Conservation (phyloP, 192 early-diverging fungal species). For the Podila clonocystis region DNA sequence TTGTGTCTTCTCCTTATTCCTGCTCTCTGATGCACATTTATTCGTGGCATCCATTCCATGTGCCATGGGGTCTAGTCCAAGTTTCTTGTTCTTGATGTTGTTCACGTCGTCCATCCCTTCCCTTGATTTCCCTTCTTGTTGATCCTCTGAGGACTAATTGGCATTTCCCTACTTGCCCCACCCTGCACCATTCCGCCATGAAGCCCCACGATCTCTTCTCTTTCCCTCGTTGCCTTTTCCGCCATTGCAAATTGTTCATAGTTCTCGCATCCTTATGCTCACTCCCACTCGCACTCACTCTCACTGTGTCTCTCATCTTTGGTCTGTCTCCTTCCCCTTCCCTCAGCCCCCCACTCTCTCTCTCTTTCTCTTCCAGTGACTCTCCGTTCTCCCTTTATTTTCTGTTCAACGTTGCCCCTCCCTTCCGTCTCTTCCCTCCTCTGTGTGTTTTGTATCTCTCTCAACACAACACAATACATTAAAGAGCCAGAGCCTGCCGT, state of each 20-base stretch:
- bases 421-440: neutral
- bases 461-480: too few relatives aligned
- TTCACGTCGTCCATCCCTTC: neutral
- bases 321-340: neutral
- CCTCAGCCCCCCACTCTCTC: neutral
- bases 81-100: too few relatives aligned
- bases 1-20: neutral
- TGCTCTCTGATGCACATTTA: neutral
- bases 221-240: neutral
- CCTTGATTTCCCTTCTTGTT: neutral
- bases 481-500: too few relatives aligned
- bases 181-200: neutral
- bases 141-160: neutral
- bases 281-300: neutral
- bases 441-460: too few relatives aligned
- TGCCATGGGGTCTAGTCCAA: too few relatives aligned
- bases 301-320: neutral
- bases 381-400: constrained; percentile 2
- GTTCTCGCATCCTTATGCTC: neutral
- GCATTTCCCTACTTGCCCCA: neutral
- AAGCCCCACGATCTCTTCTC: neutral
- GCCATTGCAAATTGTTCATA: neutral
- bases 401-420: constrained; percentile 6
- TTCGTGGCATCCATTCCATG: too few relatives aligned
- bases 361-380: neutral